These are phyloP conservation scores for Lodderomyces oxycetoniae DNA, from an alignment of 1,139 yeast genomes.

Conservation along the genomic window DNA sequence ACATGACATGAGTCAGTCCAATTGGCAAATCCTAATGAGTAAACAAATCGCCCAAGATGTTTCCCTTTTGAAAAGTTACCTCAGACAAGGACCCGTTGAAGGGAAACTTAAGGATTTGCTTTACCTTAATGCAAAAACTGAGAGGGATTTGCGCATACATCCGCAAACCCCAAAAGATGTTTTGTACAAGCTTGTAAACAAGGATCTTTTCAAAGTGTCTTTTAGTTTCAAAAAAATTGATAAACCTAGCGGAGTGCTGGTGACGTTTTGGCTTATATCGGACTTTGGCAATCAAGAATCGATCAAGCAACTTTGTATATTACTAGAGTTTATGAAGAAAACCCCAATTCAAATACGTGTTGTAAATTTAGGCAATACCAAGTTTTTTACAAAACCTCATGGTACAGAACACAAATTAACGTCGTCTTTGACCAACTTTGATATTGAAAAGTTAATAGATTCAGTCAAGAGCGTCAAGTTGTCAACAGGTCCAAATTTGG, in stretches of 20 bases:
- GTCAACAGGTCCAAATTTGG: conserved; percentile 1
- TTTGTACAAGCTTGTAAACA: conserved; percentile 30
- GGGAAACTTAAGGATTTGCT: conserved; percentile 25
- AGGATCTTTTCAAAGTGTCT: conserved; percentile 24
- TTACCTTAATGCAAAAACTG: conserved; percentile 29
- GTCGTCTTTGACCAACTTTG: conserved; percentile 13
- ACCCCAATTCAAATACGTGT: conserved; percentile 35
- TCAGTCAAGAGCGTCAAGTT: conserved; percentile 5
- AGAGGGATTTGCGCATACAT: conserved; percentile 31
- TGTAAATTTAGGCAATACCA: conserved; percentile 22
- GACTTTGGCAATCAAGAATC: conserved; percentile 38
- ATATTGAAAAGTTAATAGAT: conserved; percentile 17
- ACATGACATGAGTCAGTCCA: conserved; percentile 29
- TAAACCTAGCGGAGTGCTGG: conserved; percentile 10
- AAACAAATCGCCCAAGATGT: conserved; percentile 39
- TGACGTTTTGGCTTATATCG: conserved; percentile 55
- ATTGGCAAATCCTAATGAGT: conserved; percentile 40
- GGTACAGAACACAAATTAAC: conserved; percentile 3
- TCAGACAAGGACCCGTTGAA: conserved; percentile 19
- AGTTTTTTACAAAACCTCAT: conserved; percentile 8
- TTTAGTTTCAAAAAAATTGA: conserved; percentile 15
- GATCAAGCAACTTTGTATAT: conserved; percentile 38
- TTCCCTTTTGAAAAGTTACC: conserved; percentile 21
- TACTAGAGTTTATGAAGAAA: conserved; percentile 27
- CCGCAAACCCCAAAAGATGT: conserved; percentile 33